phyloP scores from a whole-genome alignment of 1,284 basidiomycete species.

The Prillingera fragicola region DNA sequence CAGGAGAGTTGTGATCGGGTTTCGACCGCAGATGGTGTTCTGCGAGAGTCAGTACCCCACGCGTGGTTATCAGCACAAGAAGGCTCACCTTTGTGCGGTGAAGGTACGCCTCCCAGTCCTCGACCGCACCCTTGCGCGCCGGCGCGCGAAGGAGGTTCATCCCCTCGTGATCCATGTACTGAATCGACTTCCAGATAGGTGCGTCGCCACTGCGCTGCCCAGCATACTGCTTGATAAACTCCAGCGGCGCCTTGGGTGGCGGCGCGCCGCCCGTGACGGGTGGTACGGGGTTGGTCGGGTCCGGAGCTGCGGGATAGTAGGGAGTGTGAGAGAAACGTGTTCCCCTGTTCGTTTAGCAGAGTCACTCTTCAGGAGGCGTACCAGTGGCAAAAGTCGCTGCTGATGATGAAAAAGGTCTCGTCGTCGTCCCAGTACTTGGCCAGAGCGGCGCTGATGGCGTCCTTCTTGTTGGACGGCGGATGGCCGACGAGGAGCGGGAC shows the following conservation, averaged over 20 bases:
- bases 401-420: constrained; percentile 82
- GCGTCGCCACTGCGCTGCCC: constrained; percentile 53
- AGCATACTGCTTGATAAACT: neutral
- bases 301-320: constrained; percentile 69
- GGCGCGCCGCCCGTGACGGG: constrained; percentile 51
- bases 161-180: constrained; percentile 47
- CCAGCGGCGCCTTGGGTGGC: constrained; percentile 57
- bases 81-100: constrained; percentile 55
- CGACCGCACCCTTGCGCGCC: constrained; percentile 53
- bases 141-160: constrained; percentile 35
- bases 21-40: constrained; percentile 96
- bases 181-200: constrained; percentile 60
- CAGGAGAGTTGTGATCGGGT: constrained; percentile 88
- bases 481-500: constrained; percentile 90
- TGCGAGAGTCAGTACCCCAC: constrained; percentile 39
- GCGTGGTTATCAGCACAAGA: neutral
- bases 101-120: constrained; percentile 69
- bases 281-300: constrained; percentile 50
- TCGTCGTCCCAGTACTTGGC: constrained; percentile 71
- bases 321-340: constrained; percentile 82
- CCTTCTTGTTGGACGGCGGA: constrained; percentile 60
- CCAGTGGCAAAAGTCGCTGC: constrained; percentile 99
- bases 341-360: constrained; percentile 62
- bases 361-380: constrained; percentile 42
- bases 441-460: constrained; percentile 62